Conservation (phyloP, 352 stramenopile genomes). For the Globisporangium mamillatum region DNA sequence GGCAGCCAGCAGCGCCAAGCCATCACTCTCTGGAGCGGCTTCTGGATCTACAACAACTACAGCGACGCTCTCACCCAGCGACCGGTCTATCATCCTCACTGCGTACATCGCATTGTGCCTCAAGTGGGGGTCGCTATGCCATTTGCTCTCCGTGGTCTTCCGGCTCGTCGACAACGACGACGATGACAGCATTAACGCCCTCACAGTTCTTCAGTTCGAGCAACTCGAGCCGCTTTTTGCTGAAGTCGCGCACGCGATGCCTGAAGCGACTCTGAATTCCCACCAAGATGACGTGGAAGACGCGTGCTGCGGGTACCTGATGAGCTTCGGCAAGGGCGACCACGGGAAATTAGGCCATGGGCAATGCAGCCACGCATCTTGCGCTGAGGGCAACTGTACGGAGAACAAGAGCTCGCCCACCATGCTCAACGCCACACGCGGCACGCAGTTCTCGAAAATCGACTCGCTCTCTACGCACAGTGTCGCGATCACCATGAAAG, state of each 20-base stretch:
- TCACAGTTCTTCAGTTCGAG: constrained; percentile 24
- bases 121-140: constrained; percentile 58
- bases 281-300: constrained; percentile 28
- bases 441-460: constrained; percentile 59
- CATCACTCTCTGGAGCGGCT: not conserved
- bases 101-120: constrained; percentile 64
- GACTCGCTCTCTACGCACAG: constrained; percentile 84
- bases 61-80: constrained; percentile 15
- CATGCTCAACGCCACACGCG: constrained; percentile 50
- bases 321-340: constrained; percentile 85
- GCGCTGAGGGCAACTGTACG: constrained; percentile 73
- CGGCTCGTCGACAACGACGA: constrained; percentile 36
- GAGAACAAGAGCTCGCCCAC: constrained; percentile 79
- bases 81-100: constrained; percentile 35
- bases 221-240: constrained; percentile 32
- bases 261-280: constrained; percentile 23
- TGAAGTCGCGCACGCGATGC: constrained; percentile 33
- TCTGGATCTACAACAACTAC: not conserved
- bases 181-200: not conserved
- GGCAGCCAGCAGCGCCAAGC: not conserved
- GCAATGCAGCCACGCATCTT: constrained; percentile 59
- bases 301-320: constrained; percentile 40
- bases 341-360: constrained; percentile 82
- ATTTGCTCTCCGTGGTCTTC: constrained; percentile 43
- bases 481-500: constrained; percentile 61